These are phyloP conservation scores for Pachysandra terminalis DNA, from an alignment of 164 flowering plant genomes.

Conservation along the genomic window DNA sequence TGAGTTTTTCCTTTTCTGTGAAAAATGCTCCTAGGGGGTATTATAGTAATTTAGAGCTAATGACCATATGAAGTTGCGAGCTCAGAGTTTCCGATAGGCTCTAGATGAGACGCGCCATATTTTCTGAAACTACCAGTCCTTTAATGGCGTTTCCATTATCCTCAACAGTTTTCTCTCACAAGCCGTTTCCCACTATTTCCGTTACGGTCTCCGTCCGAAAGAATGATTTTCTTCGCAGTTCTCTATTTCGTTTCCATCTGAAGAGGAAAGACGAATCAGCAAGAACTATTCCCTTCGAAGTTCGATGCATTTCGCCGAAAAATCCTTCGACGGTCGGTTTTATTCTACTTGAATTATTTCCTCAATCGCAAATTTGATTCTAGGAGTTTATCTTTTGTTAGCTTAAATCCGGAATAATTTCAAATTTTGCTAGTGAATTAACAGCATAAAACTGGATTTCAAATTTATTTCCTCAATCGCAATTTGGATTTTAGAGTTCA, in stretches of 20 bases:
- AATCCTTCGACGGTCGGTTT: constrained; percentile 24
- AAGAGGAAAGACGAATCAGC: constrained; percentile 2
- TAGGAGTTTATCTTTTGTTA: neutral
- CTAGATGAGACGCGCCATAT: constrained; percentile 52
- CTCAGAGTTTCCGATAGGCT: constrained; percentile 19
- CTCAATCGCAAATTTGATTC: neutral
- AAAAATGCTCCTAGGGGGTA: neutral
- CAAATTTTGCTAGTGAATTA: neutral
- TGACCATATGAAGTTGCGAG: neutral
- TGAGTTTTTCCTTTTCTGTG: too few species aligned
- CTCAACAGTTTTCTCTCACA: constrained; percentile 26
- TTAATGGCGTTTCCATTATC: constrained; percentile 46
- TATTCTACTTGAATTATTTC: neutral
- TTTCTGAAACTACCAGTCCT: constrained; percentile 19
- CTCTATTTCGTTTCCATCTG: constrained; percentile 7
- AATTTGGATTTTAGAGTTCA: neutral
- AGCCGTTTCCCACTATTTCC: constrained; percentile 1
- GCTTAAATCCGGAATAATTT: neutral
- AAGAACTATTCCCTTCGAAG: constrained; percentile 3
- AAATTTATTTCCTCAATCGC: too few species aligned
- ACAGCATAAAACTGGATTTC: neutral
- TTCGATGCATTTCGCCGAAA: constrained; percentile 20
- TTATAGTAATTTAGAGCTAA: neutral
- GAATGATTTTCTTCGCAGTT: constrained; percentile 12
- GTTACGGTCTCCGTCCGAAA: constrained; percentile 13